These are phyloP conservation scores for Conticribra guillardii DNA, from an alignment of 108 stramenopile genomes.

Conservation along the genomic window DNA sequence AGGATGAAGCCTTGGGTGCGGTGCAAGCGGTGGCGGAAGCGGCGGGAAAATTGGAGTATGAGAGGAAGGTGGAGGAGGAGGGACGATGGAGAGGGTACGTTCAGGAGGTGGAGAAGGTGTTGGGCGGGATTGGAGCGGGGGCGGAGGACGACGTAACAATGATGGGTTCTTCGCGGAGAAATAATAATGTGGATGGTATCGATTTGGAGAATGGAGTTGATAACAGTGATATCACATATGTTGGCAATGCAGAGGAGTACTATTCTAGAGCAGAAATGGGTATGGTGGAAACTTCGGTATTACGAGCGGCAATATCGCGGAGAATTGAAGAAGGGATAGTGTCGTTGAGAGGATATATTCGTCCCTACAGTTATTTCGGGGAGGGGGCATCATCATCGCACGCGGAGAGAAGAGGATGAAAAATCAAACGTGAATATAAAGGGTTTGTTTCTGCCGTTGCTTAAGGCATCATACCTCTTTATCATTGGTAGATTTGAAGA, in stretches of 20 bases:
- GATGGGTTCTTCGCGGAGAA: no score
- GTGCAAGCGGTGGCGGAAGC: slow-evolving; percentile 39
- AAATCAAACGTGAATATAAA: no score
- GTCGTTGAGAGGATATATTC: slow-evolving; percentile 27
- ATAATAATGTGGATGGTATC: background rate
- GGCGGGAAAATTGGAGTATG: slow-evolving; percentile 38
- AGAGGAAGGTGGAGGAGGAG: slow-evolving; percentile 43
- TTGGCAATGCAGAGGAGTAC: background rate
- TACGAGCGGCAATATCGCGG: slow-evolving; percentile 39
- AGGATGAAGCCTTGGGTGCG: slow-evolving; percentile 42
- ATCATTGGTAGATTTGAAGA: no score
- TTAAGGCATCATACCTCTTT: no score
- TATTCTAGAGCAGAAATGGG: background rate
- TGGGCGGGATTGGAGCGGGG: slow-evolving; percentile 12
- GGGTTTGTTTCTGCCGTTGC: no score
- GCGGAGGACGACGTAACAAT: slow-evolving; percentile 8
- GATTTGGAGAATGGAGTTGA: no score
- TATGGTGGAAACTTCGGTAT: slow-evolving; percentile 26
- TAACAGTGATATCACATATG: no score
- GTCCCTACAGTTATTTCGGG: slow-evolving; percentile 40
- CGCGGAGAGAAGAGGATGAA: no score
- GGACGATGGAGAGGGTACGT: slow-evolving; percentile 31
- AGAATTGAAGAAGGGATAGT: slow-evolving; percentile 38
- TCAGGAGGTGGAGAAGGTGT: slow-evolving; percentile 24
- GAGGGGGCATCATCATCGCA: no score